phyloP scores from a whole-genome alignment of 192 early-diverging fungal species.

The Obelidium mucronatum region DNA sequence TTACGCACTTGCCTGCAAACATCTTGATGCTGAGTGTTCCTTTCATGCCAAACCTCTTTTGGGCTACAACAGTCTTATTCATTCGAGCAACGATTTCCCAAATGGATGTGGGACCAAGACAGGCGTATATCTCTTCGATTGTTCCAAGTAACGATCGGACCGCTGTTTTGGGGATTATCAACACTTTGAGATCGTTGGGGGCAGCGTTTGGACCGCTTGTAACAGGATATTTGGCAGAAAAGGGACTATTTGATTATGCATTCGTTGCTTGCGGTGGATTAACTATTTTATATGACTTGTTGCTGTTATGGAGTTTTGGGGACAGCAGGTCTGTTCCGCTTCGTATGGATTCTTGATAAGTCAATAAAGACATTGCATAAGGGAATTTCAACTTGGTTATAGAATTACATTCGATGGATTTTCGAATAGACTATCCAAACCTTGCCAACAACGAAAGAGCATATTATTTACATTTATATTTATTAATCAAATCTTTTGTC shows the following conservation, averaged over 20 bases:
- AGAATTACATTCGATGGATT: too few species aligned
- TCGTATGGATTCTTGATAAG: not conserved
- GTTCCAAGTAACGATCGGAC: constrained; percentile 9
- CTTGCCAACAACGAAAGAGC: too few species aligned
- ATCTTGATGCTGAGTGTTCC: constrained; percentile 35
- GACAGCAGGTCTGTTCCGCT: not conserved
- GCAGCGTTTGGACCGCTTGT: constrained; percentile 20
- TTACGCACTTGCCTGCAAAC: constrained; percentile 40
- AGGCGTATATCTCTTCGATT: constrained; percentile 33
- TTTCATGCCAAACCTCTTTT: constrained; percentile 30
- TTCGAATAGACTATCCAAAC: too few species aligned
- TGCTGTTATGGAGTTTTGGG: constrained; percentile 38
- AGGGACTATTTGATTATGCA: constrained; percentile 29
- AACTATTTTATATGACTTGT: constrained; percentile 16
- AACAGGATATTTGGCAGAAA: constrained; percentile 28
- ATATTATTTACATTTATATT: too few species aligned
- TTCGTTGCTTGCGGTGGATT: not conserved
- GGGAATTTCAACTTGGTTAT: too few species aligned
- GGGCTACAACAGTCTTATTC: constrained; percentile 31
- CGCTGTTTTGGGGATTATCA: constrained; percentile 24
- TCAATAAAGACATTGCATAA: too few species aligned
- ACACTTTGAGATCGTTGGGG: constrained; percentile 23
- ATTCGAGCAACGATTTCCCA: constrained; percentile 32
- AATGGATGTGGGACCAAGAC: constrained; percentile 32
- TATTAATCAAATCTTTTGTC: too few species aligned